These are phyloP conservation scores for Geotrichum phurueaensis DNA, from an alignment of 1,139 yeast genomes.

Conservation along the genomic window DNA sequence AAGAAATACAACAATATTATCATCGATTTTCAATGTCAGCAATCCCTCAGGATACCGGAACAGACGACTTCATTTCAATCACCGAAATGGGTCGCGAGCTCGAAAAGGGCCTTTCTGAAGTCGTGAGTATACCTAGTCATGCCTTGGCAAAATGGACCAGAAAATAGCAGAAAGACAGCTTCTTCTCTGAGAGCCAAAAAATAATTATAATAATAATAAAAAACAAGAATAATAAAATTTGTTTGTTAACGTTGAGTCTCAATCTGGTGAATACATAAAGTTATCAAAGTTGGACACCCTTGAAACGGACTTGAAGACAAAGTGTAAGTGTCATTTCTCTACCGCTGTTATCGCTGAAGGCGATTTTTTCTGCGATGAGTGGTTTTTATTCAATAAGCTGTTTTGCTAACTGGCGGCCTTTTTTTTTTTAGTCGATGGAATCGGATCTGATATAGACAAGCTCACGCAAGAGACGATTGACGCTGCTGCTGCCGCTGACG, in stretches of 20 bases:
- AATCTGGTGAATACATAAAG: not conserved
- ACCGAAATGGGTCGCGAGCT: slow-evolving; percentile 16
- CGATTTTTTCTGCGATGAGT: not conserved
- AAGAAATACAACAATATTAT: not conserved
- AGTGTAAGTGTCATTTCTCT: slow-evolving; percentile 1
- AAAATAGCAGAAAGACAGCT: not conserved
- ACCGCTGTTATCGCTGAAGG: not conserved
- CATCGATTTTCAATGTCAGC: not conserved
- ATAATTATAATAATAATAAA: not conserved
- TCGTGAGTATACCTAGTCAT: slow-evolving; percentile 1
- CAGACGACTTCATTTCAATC: slow-evolving; percentile 14
- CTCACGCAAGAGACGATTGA: not conserved
- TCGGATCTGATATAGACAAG: slow-evolving; percentile 6
- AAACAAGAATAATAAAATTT: not conserved
- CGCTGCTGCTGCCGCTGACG: not conserved
- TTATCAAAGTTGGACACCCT: slow-evolving; percentile 11
- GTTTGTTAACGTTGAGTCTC: not conserved
- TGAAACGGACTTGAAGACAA: slow-evolving; percentile 11
- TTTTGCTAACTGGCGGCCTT: not conserved
- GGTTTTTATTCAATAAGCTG: not conserved
- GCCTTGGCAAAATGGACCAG: not conserved
- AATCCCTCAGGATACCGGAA: not conserved
- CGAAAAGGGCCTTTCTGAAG: slow-evolving; percentile 10
- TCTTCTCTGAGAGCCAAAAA: not conserved
- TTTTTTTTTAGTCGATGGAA: slow-evolving; percentile 4